Conservation (phyloP, 768 basidiomycete species). For the Pulveroboletus ravenelii region DNA sequence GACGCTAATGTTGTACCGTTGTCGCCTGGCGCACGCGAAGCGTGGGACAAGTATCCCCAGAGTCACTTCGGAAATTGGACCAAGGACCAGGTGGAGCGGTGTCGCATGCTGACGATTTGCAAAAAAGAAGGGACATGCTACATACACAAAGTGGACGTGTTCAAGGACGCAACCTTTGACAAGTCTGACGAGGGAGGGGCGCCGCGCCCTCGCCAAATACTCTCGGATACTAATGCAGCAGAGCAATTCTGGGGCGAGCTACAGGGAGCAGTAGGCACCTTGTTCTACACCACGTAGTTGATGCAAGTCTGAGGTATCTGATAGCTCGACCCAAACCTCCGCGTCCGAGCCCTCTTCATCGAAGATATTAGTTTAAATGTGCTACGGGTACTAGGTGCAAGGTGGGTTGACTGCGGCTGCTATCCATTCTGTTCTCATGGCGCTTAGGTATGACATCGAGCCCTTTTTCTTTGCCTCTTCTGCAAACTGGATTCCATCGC, state of each 20-base stretch:
- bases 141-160: constrained; percentile 23
- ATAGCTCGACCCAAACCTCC: constrained; percentile 29
- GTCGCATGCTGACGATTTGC: constrained; percentile 30
- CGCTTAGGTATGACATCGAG: constrained; percentile 47
- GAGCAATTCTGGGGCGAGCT: constrained; percentile 29
- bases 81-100: constrained; percentile 34
- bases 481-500: constrained; percentile 62
- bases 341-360: constrained; percentile 48
- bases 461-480: constrained; percentile 66
- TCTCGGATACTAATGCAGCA: constrained; percentile 6
- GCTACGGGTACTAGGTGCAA: constrained; percentile 54
- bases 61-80: constrained; percentile 57
- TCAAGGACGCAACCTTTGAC: constrained; percentile 13
- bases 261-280: constrained; percentile 19
- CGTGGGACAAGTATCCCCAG: constrained; percentile 44
- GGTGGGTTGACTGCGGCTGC: constrained; percentile 31
- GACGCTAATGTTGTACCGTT: constrained; percentile 8
- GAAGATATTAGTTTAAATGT: constrained; percentile 47
- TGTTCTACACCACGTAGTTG: neutral
- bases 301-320: neutral
- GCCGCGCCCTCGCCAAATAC: constrained; percentile 9
- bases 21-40: neutral
- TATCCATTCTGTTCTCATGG: neutral
- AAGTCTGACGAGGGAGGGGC: constrained; percentile 1
- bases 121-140: constrained; percentile 7